These are phyloP conservation scores for Ophiocordyceps camponoti-saundersi DNA, from an alignment of 2,329 filamentous ascomycete species.

Conservation along the genomic window DNA sequence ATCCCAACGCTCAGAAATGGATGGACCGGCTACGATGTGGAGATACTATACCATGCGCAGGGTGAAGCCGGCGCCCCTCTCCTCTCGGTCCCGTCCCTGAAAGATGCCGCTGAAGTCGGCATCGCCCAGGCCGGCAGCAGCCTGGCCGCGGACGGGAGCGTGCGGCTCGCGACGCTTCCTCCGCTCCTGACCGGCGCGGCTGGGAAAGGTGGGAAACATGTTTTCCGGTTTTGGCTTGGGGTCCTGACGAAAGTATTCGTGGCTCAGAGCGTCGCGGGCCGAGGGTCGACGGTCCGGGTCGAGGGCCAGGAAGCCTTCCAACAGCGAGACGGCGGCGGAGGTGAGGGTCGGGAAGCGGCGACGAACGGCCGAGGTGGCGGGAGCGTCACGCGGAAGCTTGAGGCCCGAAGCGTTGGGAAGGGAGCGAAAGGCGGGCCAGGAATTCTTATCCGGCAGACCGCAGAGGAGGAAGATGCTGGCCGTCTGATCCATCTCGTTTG, in stretches of 20 bases:
- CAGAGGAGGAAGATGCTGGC: slow-evolving; percentile 78
- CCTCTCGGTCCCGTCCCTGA: slow-evolving; percentile 45
- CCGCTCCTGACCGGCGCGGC: slow-evolving; percentile 83
- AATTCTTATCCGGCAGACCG: slow-evolving; percentile 65
- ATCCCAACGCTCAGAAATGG: neutral
- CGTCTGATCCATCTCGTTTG: slow-evolving; percentile 84
- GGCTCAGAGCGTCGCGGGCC: slow-evolving; percentile 56
- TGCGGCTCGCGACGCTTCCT: slow-evolving; percentile 57
- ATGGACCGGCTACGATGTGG: neutral
- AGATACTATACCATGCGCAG: slow-evolving; percentile 36
- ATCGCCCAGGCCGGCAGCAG: slow-evolving; percentile 29
- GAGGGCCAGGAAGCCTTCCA: slow-evolving; percentile 54
- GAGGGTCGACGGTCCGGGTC: slow-evolving; percentile 57
- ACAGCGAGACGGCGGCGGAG: slow-evolving; percentile 49
- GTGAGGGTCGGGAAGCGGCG: slow-evolving; percentile 72
- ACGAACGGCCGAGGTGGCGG: slow-evolving; percentile 41
- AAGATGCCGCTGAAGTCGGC: slow-evolving; percentile 59
- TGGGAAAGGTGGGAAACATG: slow-evolving; percentile 95
- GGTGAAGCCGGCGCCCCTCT: slow-evolving; percentile 47
- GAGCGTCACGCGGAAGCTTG: slow-evolving; percentile 40
- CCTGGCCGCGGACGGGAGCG: slow-evolving; percentile 64
- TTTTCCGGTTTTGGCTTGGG: slow-evolving; percentile 78
- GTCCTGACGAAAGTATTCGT: slow-evolving; percentile 77
- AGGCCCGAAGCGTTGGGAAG: slow-evolving; percentile 75
- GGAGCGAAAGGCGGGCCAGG: slow-evolving; percentile 74